These are phyloP conservation scores for Saccharata proteae DNA, from an alignment of 2,329 filamentous ascomycete species.

Conservation along the genomic window DNA sequence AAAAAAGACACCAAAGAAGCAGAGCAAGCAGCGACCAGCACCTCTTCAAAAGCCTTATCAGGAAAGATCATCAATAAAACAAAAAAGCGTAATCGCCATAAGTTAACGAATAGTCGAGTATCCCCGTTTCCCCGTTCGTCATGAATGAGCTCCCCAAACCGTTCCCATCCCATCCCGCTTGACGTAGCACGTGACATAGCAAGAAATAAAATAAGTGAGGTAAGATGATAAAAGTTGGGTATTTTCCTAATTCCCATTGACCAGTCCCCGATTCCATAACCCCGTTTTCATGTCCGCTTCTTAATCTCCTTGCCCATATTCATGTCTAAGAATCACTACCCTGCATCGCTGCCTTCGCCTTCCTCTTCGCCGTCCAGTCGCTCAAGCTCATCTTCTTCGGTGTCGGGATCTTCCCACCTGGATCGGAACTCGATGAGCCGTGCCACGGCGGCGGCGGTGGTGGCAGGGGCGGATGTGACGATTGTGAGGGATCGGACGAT, in stretches of 20 bases:
- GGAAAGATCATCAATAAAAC: too few relatives aligned
- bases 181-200: too few relatives aligned
- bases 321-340: background rate
- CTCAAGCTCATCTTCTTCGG: constrained; percentile 7
- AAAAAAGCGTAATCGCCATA: too few relatives aligned
- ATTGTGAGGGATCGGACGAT: constrained; percentile 12
- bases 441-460: constrained; percentile 22
- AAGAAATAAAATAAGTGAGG: too few relatives aligned
- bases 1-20: too few relatives aligned
- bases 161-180: constrained; percentile 3
- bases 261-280: background rate
- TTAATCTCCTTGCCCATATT: background rate
- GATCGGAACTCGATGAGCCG: constrained; percentile 9
- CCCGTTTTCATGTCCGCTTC: background rate
- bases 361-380: constrained; percentile 8
- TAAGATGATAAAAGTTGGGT: too few relatives aligned
- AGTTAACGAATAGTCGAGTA: too few relatives aligned
- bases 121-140: too few relatives aligned
- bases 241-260: background rate
- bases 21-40: too few relatives aligned
- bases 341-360: background rate
- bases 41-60: too few relatives aligned
- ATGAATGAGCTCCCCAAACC: too few relatives aligned
- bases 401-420: background rate
- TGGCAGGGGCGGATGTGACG: constrained; percentile 19